Evolutionary conservation across 2,329 filamentous ascomycete species (phyloP), one percentile per base, ranked within the genome.

Genomic region (Raffaelea albimanens): DNA sequence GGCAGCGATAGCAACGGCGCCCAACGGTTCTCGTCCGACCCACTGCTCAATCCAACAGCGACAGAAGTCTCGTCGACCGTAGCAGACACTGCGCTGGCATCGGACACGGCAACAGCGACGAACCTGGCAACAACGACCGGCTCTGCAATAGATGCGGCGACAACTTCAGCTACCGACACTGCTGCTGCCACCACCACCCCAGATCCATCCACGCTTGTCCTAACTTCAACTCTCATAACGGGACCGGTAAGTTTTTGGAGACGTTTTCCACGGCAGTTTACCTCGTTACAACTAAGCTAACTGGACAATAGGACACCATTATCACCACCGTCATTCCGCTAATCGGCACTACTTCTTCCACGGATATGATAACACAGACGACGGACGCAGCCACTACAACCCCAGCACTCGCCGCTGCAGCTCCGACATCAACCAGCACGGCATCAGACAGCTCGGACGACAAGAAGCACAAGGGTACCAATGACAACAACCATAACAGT

Each of bases 131-230:
- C 25, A 29, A 13, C 25, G 7, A 13, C 25, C 25, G 25, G 7
- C 25, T 13, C 43, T 5, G n/a, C 22, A 22, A 40, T 40, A 1
- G 16, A 23, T n/a, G 47, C 20, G 10, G 19, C 19, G 4, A 47
- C 42, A 18, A 38, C 44, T 3, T 33, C 43, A 8, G 13, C 40
- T 10, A 43, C 43, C 18, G 46, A 19, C 36, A 14, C 50, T 21
- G 16, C 45, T 34, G 18, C 40, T 11, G 25, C 48, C 38, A 29
- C 25, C 25, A 29, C 25, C 25, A 7, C 25, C 7, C 13, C 25
- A n/a, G n/a, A n/a, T 39, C 47, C 52, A n/a, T 50, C 45, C 5
- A 52, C 53, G 3, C 40, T 53, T 19, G 47, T 55, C 5, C 16
- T 52, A 11, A 44, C 50, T n/a, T 53, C 54, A 4, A 53, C 51